Percentiles rank a stretch among this genome's conserved stretches.
These are phyloP conservation scores for Bassia scoparia DNA, from an alignment of 148 eudicot genomes.

Conservation along the genomic window DNA sequence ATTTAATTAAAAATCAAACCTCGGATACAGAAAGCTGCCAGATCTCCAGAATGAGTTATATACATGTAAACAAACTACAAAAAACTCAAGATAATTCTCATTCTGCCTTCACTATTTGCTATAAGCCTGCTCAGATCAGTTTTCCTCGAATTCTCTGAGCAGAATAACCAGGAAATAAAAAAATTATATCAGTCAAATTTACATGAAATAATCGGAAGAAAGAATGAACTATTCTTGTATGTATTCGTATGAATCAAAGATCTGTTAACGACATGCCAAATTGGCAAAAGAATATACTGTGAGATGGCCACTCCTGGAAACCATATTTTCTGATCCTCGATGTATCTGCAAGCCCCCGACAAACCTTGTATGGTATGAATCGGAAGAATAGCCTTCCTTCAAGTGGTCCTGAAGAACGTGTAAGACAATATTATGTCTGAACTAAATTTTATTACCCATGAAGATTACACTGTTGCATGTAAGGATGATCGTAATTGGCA, in stretches of 20 bases:
- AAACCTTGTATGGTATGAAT: constrained; percentile 7
- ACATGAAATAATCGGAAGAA: constrained; percentile 31
- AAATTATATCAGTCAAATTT: constrained; percentile 19
- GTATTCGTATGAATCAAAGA: constrained; percentile 21
- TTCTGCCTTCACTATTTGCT: constrained; percentile 22
- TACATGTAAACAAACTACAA: constrained; percentile 31
- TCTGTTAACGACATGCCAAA: constrained; percentile 22
- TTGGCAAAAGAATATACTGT: constrained; percentile 25
- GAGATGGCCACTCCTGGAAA: neutral
- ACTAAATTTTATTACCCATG: constrained; percentile 39
- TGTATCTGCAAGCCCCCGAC: neutral
- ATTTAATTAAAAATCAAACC: constrained; percentile 9
- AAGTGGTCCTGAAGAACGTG: neutral
- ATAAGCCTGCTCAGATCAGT: constrained; percentile 21
- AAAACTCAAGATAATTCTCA: constrained; percentile 12
- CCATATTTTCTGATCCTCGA: constrained; percentile 1
- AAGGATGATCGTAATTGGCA: constrained; percentile 56
- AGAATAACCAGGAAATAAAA: neutral
- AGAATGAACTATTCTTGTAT: constrained; percentile 33
- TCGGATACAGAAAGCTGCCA: constrained; percentile 15
- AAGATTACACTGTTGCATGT: constrained; percentile 79
- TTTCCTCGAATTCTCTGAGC: constrained; percentile 18
- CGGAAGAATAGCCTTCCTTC: constrained; percentile 17
- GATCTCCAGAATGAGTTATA: constrained; percentile 16
- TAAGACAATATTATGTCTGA: neutral